Conservation (phyloP, 352 stramenopile genomes). For the Phytophthora podocarpi region DNA sequence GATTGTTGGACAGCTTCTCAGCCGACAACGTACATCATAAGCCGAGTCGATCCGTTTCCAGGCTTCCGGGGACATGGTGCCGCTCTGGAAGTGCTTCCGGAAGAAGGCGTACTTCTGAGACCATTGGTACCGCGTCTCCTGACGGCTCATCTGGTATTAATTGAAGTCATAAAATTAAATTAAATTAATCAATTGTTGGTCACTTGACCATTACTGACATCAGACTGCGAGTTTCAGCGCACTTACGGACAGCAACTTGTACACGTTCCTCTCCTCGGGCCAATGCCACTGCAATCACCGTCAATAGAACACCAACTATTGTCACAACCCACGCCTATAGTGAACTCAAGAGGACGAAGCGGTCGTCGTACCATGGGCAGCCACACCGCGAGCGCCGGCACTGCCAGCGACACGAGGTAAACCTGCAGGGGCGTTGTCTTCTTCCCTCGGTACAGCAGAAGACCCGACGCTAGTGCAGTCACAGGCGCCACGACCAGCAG, state of each 20-base stretch:
- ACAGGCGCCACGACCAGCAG: constrained; percentile 55
- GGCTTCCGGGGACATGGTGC: constrained; percentile 53
- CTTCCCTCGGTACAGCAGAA: constrained; percentile 46
- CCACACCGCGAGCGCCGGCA: constrained; percentile 47
- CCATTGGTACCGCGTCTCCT: constrained; percentile 56
- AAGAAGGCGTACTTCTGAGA: constrained; percentile 68
- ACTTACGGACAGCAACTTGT: constrained; percentile 29
- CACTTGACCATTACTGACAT: not conserved
- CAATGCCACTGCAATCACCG: constrained; percentile 27
- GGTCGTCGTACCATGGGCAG: constrained; percentile 39
- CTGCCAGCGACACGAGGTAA: constrained; percentile 47
- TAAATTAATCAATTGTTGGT: not conserved
- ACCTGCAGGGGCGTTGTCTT: constrained; percentile 49
- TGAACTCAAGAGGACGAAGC: not conserved
- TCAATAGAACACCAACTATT: constrained; percentile 1
- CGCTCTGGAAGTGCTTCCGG: constrained; percentile 49
- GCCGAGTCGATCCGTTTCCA: constrained; percentile 61
- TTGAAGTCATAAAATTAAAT: not conserved
- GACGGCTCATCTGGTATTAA: constrained; percentile 53
- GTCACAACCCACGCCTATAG: not conserved
- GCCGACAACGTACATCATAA: constrained; percentile 58
- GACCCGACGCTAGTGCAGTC: constrained; percentile 35
- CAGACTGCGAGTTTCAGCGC: too few relatives aligned
- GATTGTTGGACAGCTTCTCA: not conserved
- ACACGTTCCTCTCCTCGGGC: constrained; percentile 40